Percentiles rank a stretch among this genome's conserved stretches.
phyloP scores from a whole-genome alignment of 176 grass and related monocot genomes.

The Paspalum notatum region DNA sequence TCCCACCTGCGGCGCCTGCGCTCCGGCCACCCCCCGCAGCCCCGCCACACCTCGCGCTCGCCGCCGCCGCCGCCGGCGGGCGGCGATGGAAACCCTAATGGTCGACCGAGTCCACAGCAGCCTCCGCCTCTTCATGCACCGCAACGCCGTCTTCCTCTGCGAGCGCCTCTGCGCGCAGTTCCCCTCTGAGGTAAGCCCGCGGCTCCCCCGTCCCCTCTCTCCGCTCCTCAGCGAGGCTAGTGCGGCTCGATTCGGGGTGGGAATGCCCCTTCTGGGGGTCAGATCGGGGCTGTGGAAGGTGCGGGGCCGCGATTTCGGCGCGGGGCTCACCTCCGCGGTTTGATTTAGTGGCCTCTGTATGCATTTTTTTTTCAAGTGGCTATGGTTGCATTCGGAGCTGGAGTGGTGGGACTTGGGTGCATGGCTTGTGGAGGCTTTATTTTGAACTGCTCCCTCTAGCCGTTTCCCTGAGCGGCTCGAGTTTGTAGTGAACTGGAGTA shows the following conservation, averaged over 20 bases:
- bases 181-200: conserved; percentile 70
- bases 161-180: conserved; percentile 99
- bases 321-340: not conserved
- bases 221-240: not conserved
- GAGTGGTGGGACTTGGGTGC: conserved; percentile 11
- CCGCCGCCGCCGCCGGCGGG: not conserved
- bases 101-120: conserved; percentile 82
- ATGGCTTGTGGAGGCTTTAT: not conserved
- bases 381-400: not conserved
- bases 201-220: not conserved
- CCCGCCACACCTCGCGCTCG: not conserved
- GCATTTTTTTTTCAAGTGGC: not conserved
- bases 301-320: no score
- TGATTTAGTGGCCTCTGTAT: conserved; percentile 1
- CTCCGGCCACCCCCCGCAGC: not conserved
- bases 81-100: conserved; percentile 96
- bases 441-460: not conserved
- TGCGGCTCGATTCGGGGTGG: conserved; percentile 25
- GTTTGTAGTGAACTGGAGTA: not conserved
- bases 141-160: conserved; percentile 95
- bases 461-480: not conserved
- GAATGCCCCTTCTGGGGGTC: not conserved
- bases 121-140: conserved; percentile 85
- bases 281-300: conserved; percentile 33
- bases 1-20: no score